Base-by-base conservation (phyloP, 2,329 filamentous ascomycete genomes). In the Aspergillus nomiae region DNA sequence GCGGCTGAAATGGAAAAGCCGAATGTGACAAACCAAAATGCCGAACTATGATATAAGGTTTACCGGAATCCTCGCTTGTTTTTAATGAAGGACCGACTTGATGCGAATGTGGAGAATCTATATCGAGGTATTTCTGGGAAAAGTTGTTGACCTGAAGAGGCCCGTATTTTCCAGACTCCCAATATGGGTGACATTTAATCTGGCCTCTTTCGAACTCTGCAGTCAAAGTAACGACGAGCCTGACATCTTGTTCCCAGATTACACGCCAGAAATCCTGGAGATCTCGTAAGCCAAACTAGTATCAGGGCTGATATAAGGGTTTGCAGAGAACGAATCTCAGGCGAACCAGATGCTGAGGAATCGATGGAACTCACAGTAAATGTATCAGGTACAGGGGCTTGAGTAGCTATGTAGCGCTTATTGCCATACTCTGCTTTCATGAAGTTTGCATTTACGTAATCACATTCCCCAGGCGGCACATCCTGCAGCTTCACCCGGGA, bases 371-470 rank as follows among this genome's bases (percentile, higher is more conserved):
- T 83, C 81, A 94, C 92, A 76, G 92, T 89, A 73, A 96, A 97
- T 0, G 95, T 99, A 56, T 92, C 89, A 24, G 95, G 95, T 43
- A 98, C 86, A 11, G 95, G 95, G 0, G 93, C 95, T 77, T 99
- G 95, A 14, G 93, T 94, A 56, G 94, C 94, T 77, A 99, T 98
- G 74, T 99, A 99, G 48, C 89, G 87, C 82, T 96, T 97, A 76
- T 96, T 90, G 67, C 92, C 96, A 69, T 90, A 86, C 32, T 89
- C 86, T 1, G 94, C 87, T 74, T 91, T 89, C 65, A 98, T 82
- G 69, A 96, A 88, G 75, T 92, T 98, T 21, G 94, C 95, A 74
- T 99, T 99, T 79, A 99, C 89, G 73, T 99, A 99, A 76, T 99
- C 95, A 76, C 94, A 97, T 26, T 83, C 84, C 14, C 89, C 90